A percentile compares a stretch with the other conserved stretches of the same genome.
Evolutionary conservation across 352 stramenopile genomes (phyloP).

Genomic region (Pelagophyceae sp.): DNA sequence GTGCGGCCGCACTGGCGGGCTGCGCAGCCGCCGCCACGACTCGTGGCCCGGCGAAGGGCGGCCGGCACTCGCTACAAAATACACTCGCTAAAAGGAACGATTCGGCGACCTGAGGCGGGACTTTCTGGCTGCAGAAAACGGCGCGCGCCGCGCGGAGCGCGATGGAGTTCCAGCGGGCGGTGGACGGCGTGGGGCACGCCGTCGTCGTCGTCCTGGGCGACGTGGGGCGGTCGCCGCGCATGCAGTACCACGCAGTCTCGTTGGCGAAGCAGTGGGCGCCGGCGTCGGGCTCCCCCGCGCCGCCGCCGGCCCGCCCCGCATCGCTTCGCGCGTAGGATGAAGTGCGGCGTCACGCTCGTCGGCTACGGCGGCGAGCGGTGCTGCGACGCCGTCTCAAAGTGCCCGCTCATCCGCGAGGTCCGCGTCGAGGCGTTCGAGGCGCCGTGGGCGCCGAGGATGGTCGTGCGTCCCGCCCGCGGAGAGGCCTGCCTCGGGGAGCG

Average conservation of each 20-base stretch:
- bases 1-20: too few relatives aligned
- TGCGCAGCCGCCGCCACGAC: too few relatives aligned
- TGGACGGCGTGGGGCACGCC: neutral
- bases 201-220: slow-evolving; percentile 55
- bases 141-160: too few relatives aligned
- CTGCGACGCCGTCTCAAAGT: slow-evolving; percentile 44
- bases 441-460: neutral
- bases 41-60: too few relatives aligned
- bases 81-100: too few relatives aligned
- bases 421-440: slow-evolving; percentile 32
- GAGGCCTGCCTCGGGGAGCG: neutral
- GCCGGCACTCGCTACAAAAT: too few relatives aligned
- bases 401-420: slow-evolving; percentile 30
- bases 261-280: slow-evolving; percentile 70
- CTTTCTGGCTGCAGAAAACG: too few relatives aligned
- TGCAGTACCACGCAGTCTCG: slow-evolving; percentile 97
- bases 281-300: too few relatives aligned
- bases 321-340: slow-evolving; percentile 27
- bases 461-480: neutral
- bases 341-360: slow-evolving; percentile 66
- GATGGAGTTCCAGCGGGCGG: neutral
- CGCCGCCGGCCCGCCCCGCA: too few relatives aligned
- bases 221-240: slow-evolving; percentile 86
- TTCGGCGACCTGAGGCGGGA: too few relatives aligned
- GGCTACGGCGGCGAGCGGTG: slow-evolving; percentile 82